These are phyloP conservation scores for Penicillium paxilli DNA, from an alignment of 495 filamentous ascomycete genomes.

Conservation along the genomic window DNA sequence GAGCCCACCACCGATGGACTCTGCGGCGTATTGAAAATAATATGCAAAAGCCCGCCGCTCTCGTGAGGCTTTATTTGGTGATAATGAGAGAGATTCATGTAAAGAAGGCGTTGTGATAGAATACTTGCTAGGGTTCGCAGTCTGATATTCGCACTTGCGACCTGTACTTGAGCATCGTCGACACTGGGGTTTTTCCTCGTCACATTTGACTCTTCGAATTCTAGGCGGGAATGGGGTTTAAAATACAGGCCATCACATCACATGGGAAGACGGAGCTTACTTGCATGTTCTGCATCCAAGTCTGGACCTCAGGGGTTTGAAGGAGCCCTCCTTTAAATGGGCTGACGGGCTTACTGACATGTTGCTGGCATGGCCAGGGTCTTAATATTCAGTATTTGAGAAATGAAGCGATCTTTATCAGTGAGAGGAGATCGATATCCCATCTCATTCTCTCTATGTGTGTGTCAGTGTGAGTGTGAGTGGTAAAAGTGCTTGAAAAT, in stretches of 20 bases:
- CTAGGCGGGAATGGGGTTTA: slow-evolving; percentile 11
- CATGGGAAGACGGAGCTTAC: slow-evolving; percentile 17
- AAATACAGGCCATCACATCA: background rate
- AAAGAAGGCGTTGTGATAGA: background rate
- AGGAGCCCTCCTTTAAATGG: background rate
- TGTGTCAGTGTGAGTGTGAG: background rate
- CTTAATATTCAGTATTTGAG: background rate
- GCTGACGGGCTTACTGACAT: slow-evolving; percentile 3
- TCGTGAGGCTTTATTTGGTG: slow-evolving; percentile 29
- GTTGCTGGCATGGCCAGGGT: background rate
- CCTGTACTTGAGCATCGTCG: slow-evolving; percentile 49
- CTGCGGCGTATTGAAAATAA: slow-evolving; percentile 35
- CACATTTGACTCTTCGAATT: slow-evolving; percentile 57
- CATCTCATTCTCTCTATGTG: too few relatives aligned
- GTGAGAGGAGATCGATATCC: too few relatives aligned
- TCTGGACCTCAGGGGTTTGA: slow-evolving; percentile 23
- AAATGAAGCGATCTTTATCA: background rate
- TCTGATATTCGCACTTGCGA: slow-evolving; percentile 46
- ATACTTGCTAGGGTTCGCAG: background rate
- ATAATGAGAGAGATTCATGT: slow-evolving; percentile 19
- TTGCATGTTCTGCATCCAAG: slow-evolving; percentile 45
- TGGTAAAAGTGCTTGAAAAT: too few relatives aligned
- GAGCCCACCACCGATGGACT: slow-evolving; percentile 40
- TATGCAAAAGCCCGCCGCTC: slow-evolving; percentile 44
- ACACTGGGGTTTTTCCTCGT: slow-evolving; percentile 52